Conservation (phyloP, 1,139 yeast genomes). For the Pichia sp. region DNA sequence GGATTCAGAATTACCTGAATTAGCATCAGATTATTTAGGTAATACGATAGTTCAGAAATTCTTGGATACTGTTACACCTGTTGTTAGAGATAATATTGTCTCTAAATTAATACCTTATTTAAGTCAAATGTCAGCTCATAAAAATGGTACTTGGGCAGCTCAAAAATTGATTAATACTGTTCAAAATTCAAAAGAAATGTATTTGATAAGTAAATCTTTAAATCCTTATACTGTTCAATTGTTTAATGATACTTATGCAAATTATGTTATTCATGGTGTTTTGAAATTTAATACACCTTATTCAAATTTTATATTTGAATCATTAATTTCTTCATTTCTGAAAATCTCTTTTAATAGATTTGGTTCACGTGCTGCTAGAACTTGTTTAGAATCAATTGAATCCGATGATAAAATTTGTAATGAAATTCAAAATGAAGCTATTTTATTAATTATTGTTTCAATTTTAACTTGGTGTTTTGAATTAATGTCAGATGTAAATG, state of each 20-base stretch:
- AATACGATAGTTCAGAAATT: constrained; percentile 92
- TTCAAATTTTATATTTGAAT: constrained; percentile 84
- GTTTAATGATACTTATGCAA: constrained; percentile 93
- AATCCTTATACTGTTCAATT: constrained; percentile 79
- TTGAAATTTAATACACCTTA: constrained; percentile 66
- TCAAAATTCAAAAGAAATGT: constrained; percentile 55
- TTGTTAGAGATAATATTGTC: constrained; percentile 74
- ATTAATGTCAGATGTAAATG: constrained; percentile 77
- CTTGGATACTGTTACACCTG: constrained; percentile 64
- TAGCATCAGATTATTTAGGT: constrained; percentile 89
- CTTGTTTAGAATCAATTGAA: constrained; percentile 66
- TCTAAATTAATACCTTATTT: constrained; percentile 70
- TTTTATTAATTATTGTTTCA: constrained; percentile 68
- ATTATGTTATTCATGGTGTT: constrained; percentile 92
- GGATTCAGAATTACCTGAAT: constrained; percentile 84
- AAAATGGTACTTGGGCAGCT: constrained; percentile 99
- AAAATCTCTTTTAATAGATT: constrained; percentile 82
- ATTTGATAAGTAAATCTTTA: constrained; percentile 60
- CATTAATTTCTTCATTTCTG: constrained; percentile 71
- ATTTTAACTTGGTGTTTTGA: constrained; percentile 75
- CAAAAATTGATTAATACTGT: constrained; percentile 87
- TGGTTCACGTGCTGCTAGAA: constrained; percentile 92
- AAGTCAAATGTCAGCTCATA: constrained; percentile 90
- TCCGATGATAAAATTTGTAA: constrained; percentile 38
- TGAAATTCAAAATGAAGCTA: constrained; percentile 57